phyloP scores from a whole-genome alignment of 2,329 filamentous ascomycete genomes.

The Ophiostoma pallidulum region DNA sequence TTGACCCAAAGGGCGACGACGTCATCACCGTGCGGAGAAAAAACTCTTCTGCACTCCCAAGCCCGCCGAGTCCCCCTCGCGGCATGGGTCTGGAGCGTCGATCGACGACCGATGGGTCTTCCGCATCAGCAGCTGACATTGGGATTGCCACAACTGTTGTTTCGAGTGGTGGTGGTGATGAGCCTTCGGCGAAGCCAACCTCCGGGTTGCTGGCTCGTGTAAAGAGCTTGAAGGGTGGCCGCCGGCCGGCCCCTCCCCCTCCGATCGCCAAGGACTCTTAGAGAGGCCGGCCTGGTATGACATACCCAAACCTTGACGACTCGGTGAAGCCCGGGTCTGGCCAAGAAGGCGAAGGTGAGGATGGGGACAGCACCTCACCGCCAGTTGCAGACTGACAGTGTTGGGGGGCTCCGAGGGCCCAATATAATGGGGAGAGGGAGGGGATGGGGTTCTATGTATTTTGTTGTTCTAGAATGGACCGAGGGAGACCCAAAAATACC shows the following conservation, averaged over 20 bases:
- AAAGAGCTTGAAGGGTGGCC: conserved; percentile 69
- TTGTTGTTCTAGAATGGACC: conserved; percentile 4
- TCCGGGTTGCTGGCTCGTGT: conserved; percentile 68
- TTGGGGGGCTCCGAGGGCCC: too few relatives aligned
- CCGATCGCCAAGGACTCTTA: conserved; percentile 17
- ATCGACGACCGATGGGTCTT: conserved; percentile 45
- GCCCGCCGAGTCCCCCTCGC: conserved; percentile 44
- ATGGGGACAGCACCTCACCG: too few relatives aligned
- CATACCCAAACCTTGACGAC: too few relatives aligned
- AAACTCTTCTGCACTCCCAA: conserved; percentile 18
- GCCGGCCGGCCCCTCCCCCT: conserved; percentile 31
- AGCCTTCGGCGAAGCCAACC: conserved; percentile 29
- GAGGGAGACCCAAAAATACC: conserved; percentile 6
- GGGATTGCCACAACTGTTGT: neutral
- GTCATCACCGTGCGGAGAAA: conserved; percentile 35
- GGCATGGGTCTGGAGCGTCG: conserved; percentile 50
- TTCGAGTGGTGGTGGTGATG: conserved; percentile 25
- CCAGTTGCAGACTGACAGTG: too few relatives aligned
- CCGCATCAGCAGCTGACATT: neutral
- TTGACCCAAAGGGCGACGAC: conserved; percentile 49
- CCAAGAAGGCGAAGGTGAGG: too few relatives aligned
- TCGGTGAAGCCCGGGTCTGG: too few relatives aligned
- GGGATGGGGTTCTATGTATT: neutral
- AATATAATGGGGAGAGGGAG: neutral
- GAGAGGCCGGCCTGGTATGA: conserved; percentile 12